These are phyloP conservation scores for Alternaria triticimaculans DNA, from an alignment of 2,329 filamentous ascomycete genomes.

Conservation along the genomic window DNA sequence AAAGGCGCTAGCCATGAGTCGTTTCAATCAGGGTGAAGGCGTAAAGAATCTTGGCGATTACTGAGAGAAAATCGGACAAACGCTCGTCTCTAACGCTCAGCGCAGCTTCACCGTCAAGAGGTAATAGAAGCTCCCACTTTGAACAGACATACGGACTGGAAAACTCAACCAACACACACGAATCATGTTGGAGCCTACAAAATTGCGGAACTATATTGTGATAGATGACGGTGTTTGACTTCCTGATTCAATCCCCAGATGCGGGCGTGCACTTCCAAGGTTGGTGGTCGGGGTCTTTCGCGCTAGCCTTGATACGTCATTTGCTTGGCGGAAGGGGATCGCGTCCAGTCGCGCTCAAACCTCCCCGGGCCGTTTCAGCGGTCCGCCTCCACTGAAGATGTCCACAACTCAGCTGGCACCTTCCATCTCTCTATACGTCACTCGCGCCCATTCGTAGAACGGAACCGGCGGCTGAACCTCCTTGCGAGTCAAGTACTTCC, in stretches of 20 bases:
- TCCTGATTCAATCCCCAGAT: too few species aligned
- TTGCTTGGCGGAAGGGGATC: background rate
- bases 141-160: background rate
- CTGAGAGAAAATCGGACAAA: too few species aligned
- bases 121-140: accelerated
- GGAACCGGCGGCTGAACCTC: conserved; percentile 20
- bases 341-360: background rate
- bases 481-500: conserved; percentile 21
- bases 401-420: background rate
- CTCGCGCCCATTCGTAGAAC: conserved; percentile 29
- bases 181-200: too few species aligned
- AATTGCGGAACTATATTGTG: background rate
- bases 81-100: background rate
- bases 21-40: too few species aligned
- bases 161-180: background rate
- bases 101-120: background rate
- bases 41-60: too few species aligned
- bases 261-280: background rate
- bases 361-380: background rate
- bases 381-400: background rate
- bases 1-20: too few species aligned
- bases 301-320: background rate
- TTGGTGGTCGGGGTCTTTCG: background rate
- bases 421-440: conserved; percentile 7
- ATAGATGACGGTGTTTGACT: background rate